Percentiles rank a stretch among this genome's conserved stretches.
Evolutionary conservation across 768 basidiomycete species (phyloP).

Genomic region (Pisolithus orientalis): DNA sequence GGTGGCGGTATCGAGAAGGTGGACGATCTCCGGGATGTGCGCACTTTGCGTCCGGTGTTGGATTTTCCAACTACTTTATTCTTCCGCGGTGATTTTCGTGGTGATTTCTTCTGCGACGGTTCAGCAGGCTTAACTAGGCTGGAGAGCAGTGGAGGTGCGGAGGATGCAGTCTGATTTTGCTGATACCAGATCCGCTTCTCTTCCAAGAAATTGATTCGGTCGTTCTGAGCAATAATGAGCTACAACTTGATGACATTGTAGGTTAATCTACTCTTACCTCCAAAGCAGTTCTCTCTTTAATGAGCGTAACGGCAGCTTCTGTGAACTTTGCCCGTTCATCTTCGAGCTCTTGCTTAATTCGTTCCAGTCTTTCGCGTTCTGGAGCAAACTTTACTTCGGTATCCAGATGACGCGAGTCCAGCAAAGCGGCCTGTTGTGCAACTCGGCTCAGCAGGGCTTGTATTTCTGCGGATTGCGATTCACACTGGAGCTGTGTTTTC

Average conservation of each 20-base stretch:
- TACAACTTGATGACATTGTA: not conserved
- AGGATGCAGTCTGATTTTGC: slow-evolving; percentile 48
- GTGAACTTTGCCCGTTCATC: slow-evolving; percentile 59
- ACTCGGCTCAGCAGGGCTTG: slow-evolving; percentile 54
- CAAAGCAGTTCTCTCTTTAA: slow-evolving; percentile 55
- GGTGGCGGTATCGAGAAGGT: slow-evolving; percentile 31
- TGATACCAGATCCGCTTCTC: slow-evolving; percentile 74
- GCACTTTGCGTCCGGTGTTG: slow-evolving; percentile 37
- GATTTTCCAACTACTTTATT: slow-evolving; percentile 42
- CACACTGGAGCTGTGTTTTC: slow-evolving; percentile 41
- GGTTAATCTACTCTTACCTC: slow-evolving; percentile 44
- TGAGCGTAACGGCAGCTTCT: slow-evolving; percentile 55
- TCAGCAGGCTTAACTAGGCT: slow-evolving; percentile 8
- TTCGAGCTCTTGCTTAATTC: slow-evolving; percentile 51
- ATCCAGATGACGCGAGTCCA: slow-evolving; percentile 38
- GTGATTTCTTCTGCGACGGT: slow-evolving; percentile 33
- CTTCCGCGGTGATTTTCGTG: slow-evolving; percentile 41
- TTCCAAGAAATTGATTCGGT: slow-evolving; percentile 53
- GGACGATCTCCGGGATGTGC: slow-evolving; percentile 42
- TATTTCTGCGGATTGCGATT: slow-evolving; percentile 36
- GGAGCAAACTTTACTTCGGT: slow-evolving; percentile 49
- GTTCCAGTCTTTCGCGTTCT: slow-evolving; percentile 48
- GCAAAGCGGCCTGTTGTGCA: slow-evolving; percentile 32
- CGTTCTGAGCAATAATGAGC: slow-evolving; percentile 38
- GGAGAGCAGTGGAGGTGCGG: slow-evolving; percentile 15